Evolutionary conservation across 176 grass and related monocot species (phyloP).

Genomic region (barley (Hordeum vulgare)): MorexV3_pseudomolecules_assembly NC_058520.1:2547734-2548233

Average conservation of each 20-base stretch:
- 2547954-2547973: background rate
- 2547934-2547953: background rate
- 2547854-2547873: background rate
- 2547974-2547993: no score
- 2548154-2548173: background rate
- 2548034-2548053: background rate
- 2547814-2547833: background rate
- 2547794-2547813: background rate
- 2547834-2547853: background rate
- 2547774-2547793: background rate
- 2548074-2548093: background rate
- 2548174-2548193: slow-evolving; percentile 5
- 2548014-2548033: background rate
- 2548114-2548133: background rate
- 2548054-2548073: background rate
- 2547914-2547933: background rate
- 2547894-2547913: background rate
- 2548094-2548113: background rate
- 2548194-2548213: background rate
- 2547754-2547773: background rate
- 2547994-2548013: background rate
- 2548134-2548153: background rate
- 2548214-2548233: background rate
- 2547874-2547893: background rate
- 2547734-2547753: background rate